phyloP scores from a whole-genome alignment of 139 green algal species.

The Tetraselmis chui region DNA sequence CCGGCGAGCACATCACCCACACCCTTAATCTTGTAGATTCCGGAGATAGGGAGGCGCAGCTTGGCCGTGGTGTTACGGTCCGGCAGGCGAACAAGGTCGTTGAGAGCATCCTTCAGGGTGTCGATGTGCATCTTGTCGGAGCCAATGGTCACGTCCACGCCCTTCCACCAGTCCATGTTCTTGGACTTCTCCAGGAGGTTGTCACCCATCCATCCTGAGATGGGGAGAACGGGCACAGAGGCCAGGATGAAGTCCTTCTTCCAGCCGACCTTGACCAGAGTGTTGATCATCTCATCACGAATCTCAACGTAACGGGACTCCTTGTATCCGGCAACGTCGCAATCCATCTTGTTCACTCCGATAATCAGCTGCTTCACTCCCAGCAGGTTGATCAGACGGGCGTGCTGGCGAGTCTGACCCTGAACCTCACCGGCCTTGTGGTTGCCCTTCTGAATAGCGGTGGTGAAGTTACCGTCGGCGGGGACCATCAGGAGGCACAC shows the following conservation, averaged over 20 bases:
- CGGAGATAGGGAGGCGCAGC: conserved; percentile 87
- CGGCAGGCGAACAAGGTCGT: conserved; percentile 69
- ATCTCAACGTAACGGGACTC: conserved; percentile 93
- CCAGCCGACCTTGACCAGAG: conserved; percentile 77
- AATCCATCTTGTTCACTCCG: conserved; percentile 97
- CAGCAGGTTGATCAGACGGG: conserved; percentile 92
- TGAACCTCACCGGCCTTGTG: conserved; percentile 93
- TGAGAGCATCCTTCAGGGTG: conserved; percentile 84
- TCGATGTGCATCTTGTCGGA: conserved; percentile 46
- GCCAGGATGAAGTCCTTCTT: conserved; percentile 81
- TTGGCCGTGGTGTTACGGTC: conserved; percentile 77
- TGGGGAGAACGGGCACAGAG: conserved; percentile 89
- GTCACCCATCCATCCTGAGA: conserved; percentile 98
- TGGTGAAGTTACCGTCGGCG: conserved; percentile 88
- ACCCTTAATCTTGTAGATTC: conserved; percentile 99
- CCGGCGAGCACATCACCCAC: conserved; percentile 96
- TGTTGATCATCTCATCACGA: conserved; percentile 90
- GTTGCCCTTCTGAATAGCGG: conserved; percentile 95
- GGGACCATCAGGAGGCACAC: conserved; percentile 36
- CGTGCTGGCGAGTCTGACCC: conserved; percentile 99
- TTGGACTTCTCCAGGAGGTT: conserved; percentile 95
- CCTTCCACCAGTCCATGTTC: conserved; percentile 94
- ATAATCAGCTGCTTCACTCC: conserved; percentile 97
- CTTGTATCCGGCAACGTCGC: conserved; percentile 86
- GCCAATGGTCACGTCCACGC: conserved; percentile 57